phyloP scores from a whole-genome alignment of 1,284 basidiomycete species.

The Ustilago shanxiensis region DNA sequence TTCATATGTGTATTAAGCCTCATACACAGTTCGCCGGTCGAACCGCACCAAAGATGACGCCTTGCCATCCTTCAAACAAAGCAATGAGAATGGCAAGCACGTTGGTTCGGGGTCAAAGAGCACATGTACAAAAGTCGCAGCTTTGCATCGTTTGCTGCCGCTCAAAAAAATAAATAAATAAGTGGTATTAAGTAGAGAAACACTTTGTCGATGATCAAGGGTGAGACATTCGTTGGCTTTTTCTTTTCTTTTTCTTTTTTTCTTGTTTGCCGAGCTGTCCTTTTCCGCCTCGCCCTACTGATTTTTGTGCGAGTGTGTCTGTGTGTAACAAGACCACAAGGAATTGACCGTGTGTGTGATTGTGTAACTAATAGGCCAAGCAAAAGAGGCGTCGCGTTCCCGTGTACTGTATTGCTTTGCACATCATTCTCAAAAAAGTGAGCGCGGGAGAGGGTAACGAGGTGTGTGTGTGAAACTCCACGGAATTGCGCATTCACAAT shows the following conservation, averaged over 20 bases:
- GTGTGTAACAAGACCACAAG: too few species aligned
- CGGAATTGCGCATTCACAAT: constrained; percentile 5
- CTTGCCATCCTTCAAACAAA: too few species aligned
- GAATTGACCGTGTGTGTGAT: too few species aligned
- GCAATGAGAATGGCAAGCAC: too few species aligned
- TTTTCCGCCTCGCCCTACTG: neutral
- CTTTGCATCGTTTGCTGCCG: too few species aligned
- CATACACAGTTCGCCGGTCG: too few species aligned
- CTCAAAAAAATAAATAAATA: neutral
- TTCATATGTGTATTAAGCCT: too few species aligned
- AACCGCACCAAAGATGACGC: too few species aligned
- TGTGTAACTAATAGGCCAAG: neutral
- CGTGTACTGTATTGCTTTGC: constrained; percentile 1
- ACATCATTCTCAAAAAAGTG: neutral
- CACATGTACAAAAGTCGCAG: too few species aligned
- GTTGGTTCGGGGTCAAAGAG: too few species aligned
- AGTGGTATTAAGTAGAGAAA: too few species aligned
- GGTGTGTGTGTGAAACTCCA: constrained; percentile 2
- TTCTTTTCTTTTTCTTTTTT: neutral
- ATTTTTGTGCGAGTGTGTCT: neutral
- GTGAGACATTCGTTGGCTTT: constrained; percentile 13
- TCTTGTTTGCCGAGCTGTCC: constrained; percentile 10
- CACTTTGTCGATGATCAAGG: constrained; percentile 27
- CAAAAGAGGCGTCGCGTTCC: constrained; percentile 1
- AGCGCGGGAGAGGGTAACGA: neutral